Percentiles rank a stretch among this genome's conserved stretches.
These are phyloP conservation scores for Ustilago trichophora DNA, from an alignment of 1,284 basidiomycete genomes.

Conservation along the genomic window DNA sequence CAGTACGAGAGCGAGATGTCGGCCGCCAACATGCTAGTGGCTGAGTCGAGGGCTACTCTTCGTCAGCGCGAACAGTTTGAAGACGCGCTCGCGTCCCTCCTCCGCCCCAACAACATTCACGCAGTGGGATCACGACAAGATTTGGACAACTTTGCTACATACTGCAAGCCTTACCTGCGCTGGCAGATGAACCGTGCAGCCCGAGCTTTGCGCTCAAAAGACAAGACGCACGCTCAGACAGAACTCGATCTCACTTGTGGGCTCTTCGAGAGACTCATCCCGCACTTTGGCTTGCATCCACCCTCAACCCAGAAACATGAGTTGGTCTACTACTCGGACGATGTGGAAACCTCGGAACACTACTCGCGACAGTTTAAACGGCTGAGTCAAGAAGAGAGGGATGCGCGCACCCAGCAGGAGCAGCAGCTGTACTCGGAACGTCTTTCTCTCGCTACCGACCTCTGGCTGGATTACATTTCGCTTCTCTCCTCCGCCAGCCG, in stretches of 20 bases:
- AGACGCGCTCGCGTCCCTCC: slow-evolving; percentile 13
- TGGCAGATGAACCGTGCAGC: slow-evolving; percentile 42
- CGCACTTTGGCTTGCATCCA: slow-evolving; percentile 34
- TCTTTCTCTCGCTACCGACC: slow-evolving; percentile 29
- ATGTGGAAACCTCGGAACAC: slow-evolving; percentile 21
- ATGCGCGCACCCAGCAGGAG: slow-evolving; percentile 18
- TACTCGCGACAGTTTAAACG: slow-evolving; percentile 28
- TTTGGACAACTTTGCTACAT: slow-evolving; percentile 14
- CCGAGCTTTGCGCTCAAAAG: slow-evolving; percentile 32
- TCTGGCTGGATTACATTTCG: slow-evolving; percentile 60
- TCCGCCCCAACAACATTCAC: neutral
- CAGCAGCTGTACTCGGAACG: slow-evolving; percentile 31
- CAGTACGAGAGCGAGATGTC: slow-evolving; percentile 58
- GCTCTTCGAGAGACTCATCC: slow-evolving; percentile 36
- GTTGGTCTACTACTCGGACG: slow-evolving; percentile 20
- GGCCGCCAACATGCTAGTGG: slow-evolving; percentile 42
- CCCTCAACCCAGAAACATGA: slow-evolving; percentile 26
- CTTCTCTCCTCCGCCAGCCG: slow-evolving; percentile 10
- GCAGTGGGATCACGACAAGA: slow-evolving; percentile 18
- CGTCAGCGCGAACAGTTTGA: slow-evolving; percentile 47
- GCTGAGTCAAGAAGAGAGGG: slow-evolving; percentile 9
- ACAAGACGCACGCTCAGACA: slow-evolving; percentile 28
- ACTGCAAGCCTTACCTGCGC: slow-evolving; percentile 38
- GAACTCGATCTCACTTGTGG: slow-evolving; percentile 28
- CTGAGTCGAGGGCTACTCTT: slow-evolving; percentile 19